Conservation (phyloP, 495 filamentous ascomycete genomes). For the Aspergillus diversus region DNA sequence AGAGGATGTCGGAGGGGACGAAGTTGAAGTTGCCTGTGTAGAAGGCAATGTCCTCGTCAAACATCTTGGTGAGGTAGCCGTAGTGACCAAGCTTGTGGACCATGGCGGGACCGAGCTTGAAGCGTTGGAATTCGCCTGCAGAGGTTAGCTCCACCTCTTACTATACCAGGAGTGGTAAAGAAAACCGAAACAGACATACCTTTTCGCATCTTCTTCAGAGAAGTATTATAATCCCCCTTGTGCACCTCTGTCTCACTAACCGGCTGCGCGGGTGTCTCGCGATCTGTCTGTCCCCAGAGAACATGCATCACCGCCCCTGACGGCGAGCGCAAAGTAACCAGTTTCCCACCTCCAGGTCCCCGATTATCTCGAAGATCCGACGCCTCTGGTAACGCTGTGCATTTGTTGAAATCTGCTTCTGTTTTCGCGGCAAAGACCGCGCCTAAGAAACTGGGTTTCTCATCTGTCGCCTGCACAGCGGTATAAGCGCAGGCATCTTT, state of each 20-base stretch:
- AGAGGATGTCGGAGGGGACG: constrained; percentile 47
- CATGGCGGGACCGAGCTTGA: constrained; percentile 62
- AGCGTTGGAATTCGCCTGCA: constrained; percentile 33
- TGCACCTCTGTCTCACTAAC: constrained; percentile 39
- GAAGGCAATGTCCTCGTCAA: constrained; percentile 59
- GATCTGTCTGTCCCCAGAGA: constrained; percentile 48
- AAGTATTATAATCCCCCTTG: constrained; percentile 37
- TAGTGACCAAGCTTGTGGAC: constrained; percentile 79
- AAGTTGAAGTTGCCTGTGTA: constrained; percentile 72
- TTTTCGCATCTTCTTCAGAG: constrained; percentile 33
- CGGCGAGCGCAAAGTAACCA: constrained; percentile 39
- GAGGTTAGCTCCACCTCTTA: too few species aligned
- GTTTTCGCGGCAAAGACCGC: constrained; percentile 27
- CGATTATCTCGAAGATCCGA: constrained; percentile 1
- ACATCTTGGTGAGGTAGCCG: constrained; percentile 64
- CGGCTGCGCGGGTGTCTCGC: constrained; percentile 40
- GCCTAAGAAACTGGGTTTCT: constrained; percentile 61
- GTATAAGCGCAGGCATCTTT: constrained; percentile 59
- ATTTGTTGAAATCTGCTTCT: not conserved
- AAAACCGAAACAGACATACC: not conserved
- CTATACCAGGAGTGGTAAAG: too few species aligned
- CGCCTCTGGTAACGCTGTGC: not conserved
- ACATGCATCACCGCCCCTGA: constrained; percentile 39
- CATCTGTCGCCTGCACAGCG: constrained; percentile 46
- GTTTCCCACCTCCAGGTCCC: constrained; percentile 38